A percentile compares a stretch with the other conserved stretches of the same genome.
Conservation (phyloP, 2,329 filamentous ascomycete genomes). For the Coleophoma cylindrospora region DNA sequence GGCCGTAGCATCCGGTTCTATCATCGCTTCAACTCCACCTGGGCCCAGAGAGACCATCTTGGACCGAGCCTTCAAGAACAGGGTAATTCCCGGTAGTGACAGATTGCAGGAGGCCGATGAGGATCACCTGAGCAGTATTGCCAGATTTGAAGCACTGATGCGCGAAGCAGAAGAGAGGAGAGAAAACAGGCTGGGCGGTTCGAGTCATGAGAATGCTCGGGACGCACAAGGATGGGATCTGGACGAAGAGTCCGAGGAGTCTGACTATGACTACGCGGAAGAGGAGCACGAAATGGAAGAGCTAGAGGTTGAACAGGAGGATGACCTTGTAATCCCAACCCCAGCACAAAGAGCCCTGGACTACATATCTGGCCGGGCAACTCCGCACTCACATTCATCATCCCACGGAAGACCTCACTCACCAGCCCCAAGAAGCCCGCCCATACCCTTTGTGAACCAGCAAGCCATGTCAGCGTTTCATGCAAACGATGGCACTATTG, state of each 20-base stretch:
- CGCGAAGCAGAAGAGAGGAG: constrained; percentile 48
- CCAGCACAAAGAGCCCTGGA: constrained; percentile 26
- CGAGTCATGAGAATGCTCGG: constrained; percentile 14
- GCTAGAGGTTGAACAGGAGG: constrained; percentile 9
- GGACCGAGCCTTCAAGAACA: constrained; percentile 61
- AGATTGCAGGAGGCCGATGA: constrained; percentile 41
- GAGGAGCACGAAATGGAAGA: constrained; percentile 27
- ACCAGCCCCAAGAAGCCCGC: constrained; percentile 14
- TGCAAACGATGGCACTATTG: constrained; percentile 4
- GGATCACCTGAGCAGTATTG: constrained; percentile 59
- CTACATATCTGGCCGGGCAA: constrained; percentile 24
- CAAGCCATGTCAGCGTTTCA: constrained; percentile 24
- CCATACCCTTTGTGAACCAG: constrained; percentile 21
- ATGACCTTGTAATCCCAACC: constrained; percentile 19
- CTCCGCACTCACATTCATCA: constrained; percentile 7
- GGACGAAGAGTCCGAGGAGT: constrained; percentile 33
- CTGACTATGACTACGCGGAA: constrained; percentile 30
- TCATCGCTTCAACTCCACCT: constrained; percentile 33
- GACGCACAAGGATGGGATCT: constrained; percentile 23
- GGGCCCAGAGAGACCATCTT: constrained; percentile 59
- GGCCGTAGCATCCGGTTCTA: constrained; percentile 33
- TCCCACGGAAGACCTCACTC: constrained; percentile 14
- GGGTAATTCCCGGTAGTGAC: constrained; percentile 57
- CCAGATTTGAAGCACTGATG: constrained; percentile 63
- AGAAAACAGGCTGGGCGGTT: constrained; percentile 13